phyloP scores from a whole-genome alignment of 257 asterid genomes.

The Sherardia arvensis region DNA sequence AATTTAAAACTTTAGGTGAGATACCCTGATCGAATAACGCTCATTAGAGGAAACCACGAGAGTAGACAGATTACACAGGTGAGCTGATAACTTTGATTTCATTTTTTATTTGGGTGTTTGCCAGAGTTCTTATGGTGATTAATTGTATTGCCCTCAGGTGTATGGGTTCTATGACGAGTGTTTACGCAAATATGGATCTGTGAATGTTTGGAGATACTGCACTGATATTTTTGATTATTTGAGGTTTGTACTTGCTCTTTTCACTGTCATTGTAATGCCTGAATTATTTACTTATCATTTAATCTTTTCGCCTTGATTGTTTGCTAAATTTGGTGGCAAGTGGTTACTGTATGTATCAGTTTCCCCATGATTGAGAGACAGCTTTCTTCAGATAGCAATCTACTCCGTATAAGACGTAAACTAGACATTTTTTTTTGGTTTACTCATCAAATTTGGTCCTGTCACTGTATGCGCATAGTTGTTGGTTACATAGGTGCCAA shows the following conservation, averaged over 20 bases:
- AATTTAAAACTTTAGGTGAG: constrained; percentile 52
- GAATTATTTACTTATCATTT: not conserved
- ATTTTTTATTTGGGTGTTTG: not conserved
- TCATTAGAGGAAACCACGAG: constrained; percentile 96
- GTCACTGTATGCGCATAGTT: not conserved
- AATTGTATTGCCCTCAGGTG: constrained; percentile 46
- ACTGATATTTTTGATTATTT: constrained; percentile 90
- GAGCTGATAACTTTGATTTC: constrained; percentile 8
- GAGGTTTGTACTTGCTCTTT: constrained; percentile 44
- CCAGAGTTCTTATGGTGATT: constrained; percentile 5
- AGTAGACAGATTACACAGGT: constrained; percentile 99
- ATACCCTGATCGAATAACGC: constrained; percentile 93
- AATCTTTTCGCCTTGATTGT: not conserved
- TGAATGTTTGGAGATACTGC: constrained; percentile 98
- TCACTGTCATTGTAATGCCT: not conserved
- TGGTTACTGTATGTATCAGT: not conserved
- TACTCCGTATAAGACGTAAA: not conserved
- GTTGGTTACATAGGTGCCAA: not conserved
- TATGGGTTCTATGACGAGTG: constrained; percentile 99
- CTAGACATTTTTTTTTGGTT: not conserved
- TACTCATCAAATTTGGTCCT: not conserved
- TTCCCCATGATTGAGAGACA: not conserved
- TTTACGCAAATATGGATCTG: constrained; percentile 86
- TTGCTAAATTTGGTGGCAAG: not conserved
- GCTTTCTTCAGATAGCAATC: not conserved